Base-by-base conservation (phyloP, 2,329 filamentous ascomycete genomes). In the Alternaria sp. region DNA sequence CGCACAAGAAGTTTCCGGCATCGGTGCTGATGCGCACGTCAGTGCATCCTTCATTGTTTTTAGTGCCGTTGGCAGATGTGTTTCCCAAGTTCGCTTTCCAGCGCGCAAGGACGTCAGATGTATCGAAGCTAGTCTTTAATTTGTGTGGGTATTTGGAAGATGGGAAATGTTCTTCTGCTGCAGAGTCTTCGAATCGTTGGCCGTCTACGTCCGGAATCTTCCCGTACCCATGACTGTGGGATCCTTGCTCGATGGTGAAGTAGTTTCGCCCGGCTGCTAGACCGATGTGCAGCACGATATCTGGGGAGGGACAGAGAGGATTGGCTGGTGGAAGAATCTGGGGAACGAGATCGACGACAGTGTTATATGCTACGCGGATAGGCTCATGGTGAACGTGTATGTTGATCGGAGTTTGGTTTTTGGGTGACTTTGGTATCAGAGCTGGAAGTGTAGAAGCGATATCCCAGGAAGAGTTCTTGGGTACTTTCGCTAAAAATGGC, bases 251-350 rank as follows among this genome's bases (percentile, higher is more conserved):
- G 20, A 79, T 63, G n/a, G 77, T 74, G 62, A 71, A 80, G 66
- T 72, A 79, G 5, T 63, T 61, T 2, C 77, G 71, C 40, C 72
- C 69, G 22, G 78, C 75, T 9, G 78, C 78, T 20, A 80, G 73
- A 1, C 78, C 78, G 32, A 80, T 78, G 59, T 80, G 78, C 4
- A 80, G 65, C 55, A 79, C 62, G 10, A 80, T 73, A 46, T 77
- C 72, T 41, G 76, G 69, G 1, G 46, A 12, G 1, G 72, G 72
- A 18, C 60, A 52, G 22, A 66, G 49, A n/a, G 62, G 59, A 32
- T 65, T 71, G 5, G 20, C 27, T 0, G 71, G 68, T 8, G 72
- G 66, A 3, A 79, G 69, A n/a, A 79, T 65, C 1, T 49, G 64
- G 4, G 77, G 75, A 8, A 76, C 43, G 2, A 74, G 56, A 14